A percentile compares a stretch with the other conserved stretches of the same genome.
Conservation (phyloP, 768 basidiomycete genomes). For the Glaciozyma antarctica region DNA sequence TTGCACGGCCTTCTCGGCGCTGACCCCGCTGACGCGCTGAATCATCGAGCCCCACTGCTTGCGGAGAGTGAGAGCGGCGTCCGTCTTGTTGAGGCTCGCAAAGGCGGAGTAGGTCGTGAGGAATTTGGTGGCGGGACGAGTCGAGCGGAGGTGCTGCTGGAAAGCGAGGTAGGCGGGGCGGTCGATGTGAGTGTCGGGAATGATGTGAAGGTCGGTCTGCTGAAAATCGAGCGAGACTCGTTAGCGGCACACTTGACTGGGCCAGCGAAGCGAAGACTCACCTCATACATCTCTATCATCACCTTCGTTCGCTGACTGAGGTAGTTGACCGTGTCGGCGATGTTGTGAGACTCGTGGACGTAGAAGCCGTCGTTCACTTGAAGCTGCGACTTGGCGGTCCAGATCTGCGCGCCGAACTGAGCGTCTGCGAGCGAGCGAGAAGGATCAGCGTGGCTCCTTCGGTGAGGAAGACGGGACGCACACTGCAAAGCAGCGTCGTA, state of each 20-base stretch:
- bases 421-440: conserved; percentile 25
- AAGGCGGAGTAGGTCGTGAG: conserved; percentile 38
- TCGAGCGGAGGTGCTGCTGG: conserved; percentile 36
- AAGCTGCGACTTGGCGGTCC: conserved; percentile 42
- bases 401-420: conserved; percentile 34
- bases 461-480: background rate
- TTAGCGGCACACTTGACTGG: background rate
- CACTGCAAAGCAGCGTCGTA: conserved; percentile 26
- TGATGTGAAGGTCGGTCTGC: conserved; percentile 33
- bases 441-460: background rate
- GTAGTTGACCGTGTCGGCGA: conserved; percentile 40
- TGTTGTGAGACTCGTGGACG: conserved; percentile 39
- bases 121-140: conserved; percentile 30
- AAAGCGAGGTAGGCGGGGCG: conserved; percentile 37
- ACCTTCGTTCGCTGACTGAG: conserved; percentile 39
- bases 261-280: background rate
- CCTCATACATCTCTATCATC: conserved; percentile 35
- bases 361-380: conserved; percentile 42
- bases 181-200: conserved; percentile 38
- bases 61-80: conserved; percentile 35
- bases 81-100: conserved; percentile 39
- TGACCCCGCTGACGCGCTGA: conserved; percentile 40
- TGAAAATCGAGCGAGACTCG: background rate
- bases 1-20: conserved; percentile 39
- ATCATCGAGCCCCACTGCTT: conserved; percentile 40